A percentile compares a stretch with the other conserved stretches of the same genome.
phyloP scores from a whole-genome alignment of 768 basidiomycete species.

The Suillus clintonianus region DNA sequence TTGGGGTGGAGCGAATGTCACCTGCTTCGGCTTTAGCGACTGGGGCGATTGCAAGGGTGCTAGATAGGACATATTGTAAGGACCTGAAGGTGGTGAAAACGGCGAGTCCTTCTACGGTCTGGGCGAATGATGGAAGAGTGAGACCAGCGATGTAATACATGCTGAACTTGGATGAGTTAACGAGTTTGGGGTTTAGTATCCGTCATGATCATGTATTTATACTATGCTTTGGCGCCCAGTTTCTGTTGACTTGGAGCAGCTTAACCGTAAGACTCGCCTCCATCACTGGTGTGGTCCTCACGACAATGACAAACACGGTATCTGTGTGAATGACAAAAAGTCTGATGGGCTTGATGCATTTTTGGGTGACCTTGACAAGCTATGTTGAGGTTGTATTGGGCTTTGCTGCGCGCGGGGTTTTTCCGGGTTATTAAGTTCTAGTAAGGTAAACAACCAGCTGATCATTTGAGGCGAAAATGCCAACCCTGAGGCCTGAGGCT shows the following conservation, averaged over 20 bases:
- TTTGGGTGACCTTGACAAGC: too few relatives aligned
- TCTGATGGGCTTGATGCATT: too few relatives aligned
- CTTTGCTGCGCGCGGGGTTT: too few relatives aligned
- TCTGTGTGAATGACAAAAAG: too few relatives aligned
- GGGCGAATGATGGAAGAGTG: conserved; percentile 10
- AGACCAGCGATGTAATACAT: conserved; percentile 28
- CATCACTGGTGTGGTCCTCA: not conserved
- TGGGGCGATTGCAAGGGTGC: not conserved
- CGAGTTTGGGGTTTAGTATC: not conserved
- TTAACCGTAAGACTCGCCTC: too few relatives aligned
- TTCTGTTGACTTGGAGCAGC: not conserved
- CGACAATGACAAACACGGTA: not conserved
- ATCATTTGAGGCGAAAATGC: too few relatives aligned
- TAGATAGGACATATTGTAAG: conserved; percentile 21
- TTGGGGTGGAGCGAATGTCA: conserved; percentile 13
- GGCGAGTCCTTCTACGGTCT: conserved; percentile 24
- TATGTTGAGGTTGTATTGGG: too few relatives aligned
- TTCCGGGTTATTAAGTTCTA: too few relatives aligned
- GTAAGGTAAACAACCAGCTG: too few relatives aligned
- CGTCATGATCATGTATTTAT: not conserved
- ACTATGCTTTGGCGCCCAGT: not conserved
- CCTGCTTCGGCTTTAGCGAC: conserved; percentile 15
- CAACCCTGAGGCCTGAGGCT: too few relatives aligned
- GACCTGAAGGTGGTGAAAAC: conserved; percentile 25
- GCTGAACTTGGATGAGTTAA: not conserved